A percentile compares a stretch with the other conserved stretches of the same genome.
Evolutionary conservation across 352 stramenopile genomes (phyloP).

Genomic region (Aphanomyces stellatus): DNA sequence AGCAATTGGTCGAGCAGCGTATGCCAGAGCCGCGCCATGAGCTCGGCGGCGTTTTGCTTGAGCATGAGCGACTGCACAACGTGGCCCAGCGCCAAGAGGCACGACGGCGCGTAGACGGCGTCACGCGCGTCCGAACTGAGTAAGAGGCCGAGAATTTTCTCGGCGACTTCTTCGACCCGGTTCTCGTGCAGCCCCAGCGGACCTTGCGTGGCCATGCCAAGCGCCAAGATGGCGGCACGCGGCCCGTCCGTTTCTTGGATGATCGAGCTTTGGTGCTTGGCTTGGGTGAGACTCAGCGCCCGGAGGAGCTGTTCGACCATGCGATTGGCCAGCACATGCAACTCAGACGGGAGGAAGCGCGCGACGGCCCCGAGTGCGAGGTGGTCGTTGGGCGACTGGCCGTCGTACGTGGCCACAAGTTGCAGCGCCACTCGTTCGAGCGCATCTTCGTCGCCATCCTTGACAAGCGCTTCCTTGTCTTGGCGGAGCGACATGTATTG

Average conservation of each 20-base stretch:
- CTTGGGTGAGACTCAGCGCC: not conserved
- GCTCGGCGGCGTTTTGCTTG: not conserved
- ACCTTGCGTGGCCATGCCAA: conserved; percentile 12
- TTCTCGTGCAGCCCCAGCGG: conserved; percentile 11
- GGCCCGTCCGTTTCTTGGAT: not conserved
- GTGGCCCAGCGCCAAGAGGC: conserved; percentile 9
- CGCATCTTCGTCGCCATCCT: not conserved
- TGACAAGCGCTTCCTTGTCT: not conserved
- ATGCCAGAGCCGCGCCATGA: not conserved
- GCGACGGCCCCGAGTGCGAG: conserved; percentile 1
- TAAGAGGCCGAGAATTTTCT: conserved; percentile 10
- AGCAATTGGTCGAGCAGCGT: conserved; percentile 1
- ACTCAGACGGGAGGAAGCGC: conserved; percentile 8
- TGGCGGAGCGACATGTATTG: not conserved
- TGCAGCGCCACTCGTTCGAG: not conserved
- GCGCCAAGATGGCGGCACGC: not conserved
- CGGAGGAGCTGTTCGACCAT: conserved; percentile 11
- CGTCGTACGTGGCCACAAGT: not conserved
- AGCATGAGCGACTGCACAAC: conserved; percentile 12
- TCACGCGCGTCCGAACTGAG: not conserved
- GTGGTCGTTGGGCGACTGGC: not conserved
- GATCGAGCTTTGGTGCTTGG: not conserved
- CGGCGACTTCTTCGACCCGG: conserved; percentile 7
- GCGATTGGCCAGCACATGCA: conserved; percentile 7
- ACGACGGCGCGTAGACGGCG: not conserved